These are phyloP conservation scores for Sordariomycetes sp. DNA, from an alignment of 2,329 filamentous ascomycete species.

Conservation along the genomic window DNA sequence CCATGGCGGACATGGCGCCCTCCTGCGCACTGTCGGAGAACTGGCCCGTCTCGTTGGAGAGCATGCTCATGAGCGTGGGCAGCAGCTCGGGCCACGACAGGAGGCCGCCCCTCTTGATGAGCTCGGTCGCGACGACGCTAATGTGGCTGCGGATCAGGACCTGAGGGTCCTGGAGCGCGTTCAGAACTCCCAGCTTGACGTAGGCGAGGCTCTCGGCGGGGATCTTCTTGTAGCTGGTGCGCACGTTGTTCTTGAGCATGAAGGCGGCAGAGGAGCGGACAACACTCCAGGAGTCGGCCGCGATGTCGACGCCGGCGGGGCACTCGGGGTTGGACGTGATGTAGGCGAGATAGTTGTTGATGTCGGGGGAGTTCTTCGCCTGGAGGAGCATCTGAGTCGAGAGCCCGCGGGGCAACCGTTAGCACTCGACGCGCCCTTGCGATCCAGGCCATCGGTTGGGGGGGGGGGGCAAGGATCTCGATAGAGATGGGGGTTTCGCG, in stretches of 20 bases:
- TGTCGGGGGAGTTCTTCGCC: slow-evolving; percentile 77
- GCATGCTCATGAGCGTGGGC: slow-evolving; percentile 65
- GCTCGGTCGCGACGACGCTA: slow-evolving; percentile 87
- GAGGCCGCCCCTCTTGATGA: slow-evolving; percentile 73
- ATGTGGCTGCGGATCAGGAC: slow-evolving; percentile 76
- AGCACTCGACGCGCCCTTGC: slow-evolving; percentile 5
- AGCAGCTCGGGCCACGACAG: slow-evolving; percentile 86
- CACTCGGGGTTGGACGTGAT: slow-evolving; percentile 63
- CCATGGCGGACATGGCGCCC: slow-evolving; percentile 81
- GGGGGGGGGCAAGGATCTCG: not conserved
- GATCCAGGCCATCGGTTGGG: not conserved
- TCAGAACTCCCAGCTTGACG: slow-evolving; percentile 65
- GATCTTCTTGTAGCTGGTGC: slow-evolving; percentile 60
- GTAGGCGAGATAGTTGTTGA: slow-evolving; percentile 94
- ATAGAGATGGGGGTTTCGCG: not conserved
- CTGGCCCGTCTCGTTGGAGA: slow-evolving; percentile 59
- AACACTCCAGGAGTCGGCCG: slow-evolving; percentile 51
- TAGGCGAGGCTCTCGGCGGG: slow-evolving; percentile 60
- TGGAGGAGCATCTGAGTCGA: slow-evolving; percentile 74
- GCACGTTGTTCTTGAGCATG: slow-evolving; percentile 92
- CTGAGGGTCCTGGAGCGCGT: slow-evolving; percentile 70
- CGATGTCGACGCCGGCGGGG: slow-evolving; percentile 46
- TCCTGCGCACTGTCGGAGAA: slow-evolving; percentile 66
- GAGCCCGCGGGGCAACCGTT: slow-evolving; percentile 8
- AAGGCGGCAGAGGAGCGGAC: slow-evolving; percentile 81